Evolutionary conservation across 345 rosid genomes (phyloP).

Genomic region (Isatis tinctoria): DNA sequence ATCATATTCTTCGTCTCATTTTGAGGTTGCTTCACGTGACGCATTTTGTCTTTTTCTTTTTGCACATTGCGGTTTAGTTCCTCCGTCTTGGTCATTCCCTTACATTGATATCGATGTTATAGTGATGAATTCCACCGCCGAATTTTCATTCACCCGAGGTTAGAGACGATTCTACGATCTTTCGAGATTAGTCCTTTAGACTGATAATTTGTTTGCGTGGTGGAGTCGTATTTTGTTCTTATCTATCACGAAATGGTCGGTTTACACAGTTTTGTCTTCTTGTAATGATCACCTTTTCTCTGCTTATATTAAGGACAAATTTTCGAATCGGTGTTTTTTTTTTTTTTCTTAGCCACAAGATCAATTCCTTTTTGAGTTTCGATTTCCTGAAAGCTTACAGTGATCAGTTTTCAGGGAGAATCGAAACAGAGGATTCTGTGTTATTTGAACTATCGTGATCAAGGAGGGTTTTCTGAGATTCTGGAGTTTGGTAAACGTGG

Average conservation of each 20-base stretch:
- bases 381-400: not conserved
- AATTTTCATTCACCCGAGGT: slow-evolving; percentile 9
- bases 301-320: slow-evolving; percentile 4
- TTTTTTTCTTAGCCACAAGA: slow-evolving; percentile 13
- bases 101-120: not conserved
- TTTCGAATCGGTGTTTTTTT: not conserved
- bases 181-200: not conserved
- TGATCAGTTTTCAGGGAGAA: not conserved
- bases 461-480: not conserved
- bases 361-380: not conserved
- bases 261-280: slow-evolving; percentile 13
- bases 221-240: not conserved
- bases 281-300: not conserved
- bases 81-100: slow-evolving; percentile 18
- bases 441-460: not conserved
- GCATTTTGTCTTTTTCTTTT: not conserved
- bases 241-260: slow-evolving; percentile 17
- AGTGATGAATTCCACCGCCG: not conserved
- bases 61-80: slow-evolving; percentile 21
- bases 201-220: slow-evolving; percentile 6
- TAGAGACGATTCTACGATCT: not conserved
- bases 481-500: too few relatives aligned
- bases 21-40: not conserved
- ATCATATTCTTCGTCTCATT: not conserved
- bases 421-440: not conserved